phyloP scores from a whole-genome alignment of 1,284 basidiomycete species.

The Ganoderma lucidum region DNA sequence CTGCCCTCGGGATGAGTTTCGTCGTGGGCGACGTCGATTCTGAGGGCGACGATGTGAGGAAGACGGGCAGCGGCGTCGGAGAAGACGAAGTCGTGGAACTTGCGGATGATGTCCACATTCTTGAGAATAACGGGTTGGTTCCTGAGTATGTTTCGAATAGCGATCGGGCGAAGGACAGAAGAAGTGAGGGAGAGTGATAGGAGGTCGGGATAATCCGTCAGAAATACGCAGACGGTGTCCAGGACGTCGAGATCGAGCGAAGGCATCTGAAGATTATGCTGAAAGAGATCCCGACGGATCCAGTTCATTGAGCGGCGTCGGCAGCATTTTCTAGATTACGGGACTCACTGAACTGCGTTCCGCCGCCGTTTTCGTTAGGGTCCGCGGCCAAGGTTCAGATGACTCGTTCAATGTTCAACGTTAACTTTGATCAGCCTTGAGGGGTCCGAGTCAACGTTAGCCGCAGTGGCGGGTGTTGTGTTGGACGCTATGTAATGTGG shows the following conservation, averaged over 20 bases:
- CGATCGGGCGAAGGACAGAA: not conserved
- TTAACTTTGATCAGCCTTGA: too few species aligned
- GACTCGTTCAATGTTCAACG: too few species aligned
- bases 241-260: slow-evolving; percentile 2
- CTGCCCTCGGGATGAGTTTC: not conserved
- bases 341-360: too few species aligned
- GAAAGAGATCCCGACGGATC: not conserved
- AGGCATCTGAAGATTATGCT: not conserved
- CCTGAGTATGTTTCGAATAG: not conserved
- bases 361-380: too few species aligned
- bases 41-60: not conserved
- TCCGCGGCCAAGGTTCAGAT: too few species aligned
- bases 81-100: slow-evolving; percentile 3
- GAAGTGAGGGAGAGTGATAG: not conserved
- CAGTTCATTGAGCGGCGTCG: too few species aligned
- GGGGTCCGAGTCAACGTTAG: too few species aligned
- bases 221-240: not conserved
- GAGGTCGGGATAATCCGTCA: not conserved
- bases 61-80: not conserved
- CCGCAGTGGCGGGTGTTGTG: too few species aligned
- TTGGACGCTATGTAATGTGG: too few species aligned
- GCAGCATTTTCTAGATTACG: too few species aligned
- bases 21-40: not conserved
- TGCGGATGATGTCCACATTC: not conserved
- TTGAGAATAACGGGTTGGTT: not conserved